Conservation (phyloP, 169 alveolate species). For the Babesia ovis region DNA sequence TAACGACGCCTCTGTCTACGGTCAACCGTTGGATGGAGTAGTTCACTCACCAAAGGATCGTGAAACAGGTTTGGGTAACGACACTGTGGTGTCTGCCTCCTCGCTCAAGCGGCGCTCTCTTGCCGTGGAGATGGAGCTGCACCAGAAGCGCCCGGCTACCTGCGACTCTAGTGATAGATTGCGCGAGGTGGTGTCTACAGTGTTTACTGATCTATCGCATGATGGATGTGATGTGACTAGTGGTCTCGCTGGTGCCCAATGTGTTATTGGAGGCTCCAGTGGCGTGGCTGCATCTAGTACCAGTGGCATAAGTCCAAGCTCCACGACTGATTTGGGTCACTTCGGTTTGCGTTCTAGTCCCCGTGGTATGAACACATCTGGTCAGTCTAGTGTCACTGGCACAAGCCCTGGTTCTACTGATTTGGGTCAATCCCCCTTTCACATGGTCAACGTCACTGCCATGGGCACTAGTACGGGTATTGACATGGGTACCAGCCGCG, state of each 20-base stretch:
- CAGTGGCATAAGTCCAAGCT: background rate
- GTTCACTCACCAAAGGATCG: background rate
- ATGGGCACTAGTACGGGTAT: background rate
- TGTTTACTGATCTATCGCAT: slow-evolving; percentile 8
- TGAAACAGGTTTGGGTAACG: background rate
- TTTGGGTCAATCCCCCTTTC: background rate
- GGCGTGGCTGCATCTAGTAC: background rate
- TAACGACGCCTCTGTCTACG: slow-evolving; percentile 14
- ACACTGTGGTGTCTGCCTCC: slow-evolving; percentile 15
- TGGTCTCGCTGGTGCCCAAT: background rate
- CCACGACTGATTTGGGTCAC: background rate
- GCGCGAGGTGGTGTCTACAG: slow-evolving; percentile 11
- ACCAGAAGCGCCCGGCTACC: slow-evolving; percentile 40
- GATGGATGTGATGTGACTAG: too few relatives aligned
- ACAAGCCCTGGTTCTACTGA: background rate
- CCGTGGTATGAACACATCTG: background rate
- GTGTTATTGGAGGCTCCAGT: too few relatives aligned
- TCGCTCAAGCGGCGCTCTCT: slow-evolving; percentile 41
- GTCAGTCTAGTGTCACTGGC: background rate
- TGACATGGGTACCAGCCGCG: background rate
- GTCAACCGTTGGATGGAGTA: slow-evolving; percentile 14
- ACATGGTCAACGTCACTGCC: background rate
- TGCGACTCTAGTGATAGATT: slow-evolving; percentile 1
- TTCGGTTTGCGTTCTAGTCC: background rate
- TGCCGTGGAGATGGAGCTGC: slow-evolving; percentile 39